These are phyloP conservation scores for Cucurbita moschata DNA, from an alignment of 306 rosid species.

Conservation along the genomic window DNA sequence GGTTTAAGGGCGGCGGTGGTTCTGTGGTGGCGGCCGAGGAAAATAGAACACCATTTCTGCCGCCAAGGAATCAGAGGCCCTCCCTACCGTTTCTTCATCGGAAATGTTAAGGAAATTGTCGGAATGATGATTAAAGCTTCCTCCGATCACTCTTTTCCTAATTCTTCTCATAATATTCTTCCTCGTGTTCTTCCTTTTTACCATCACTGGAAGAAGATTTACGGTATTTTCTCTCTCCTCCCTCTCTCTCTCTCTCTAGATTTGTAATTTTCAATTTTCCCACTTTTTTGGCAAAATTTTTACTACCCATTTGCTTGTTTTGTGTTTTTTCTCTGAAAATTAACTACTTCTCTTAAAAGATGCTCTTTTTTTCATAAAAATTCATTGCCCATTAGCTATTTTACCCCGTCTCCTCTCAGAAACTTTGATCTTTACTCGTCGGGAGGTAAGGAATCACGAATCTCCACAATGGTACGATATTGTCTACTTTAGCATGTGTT, in stretches of 20 bases:
- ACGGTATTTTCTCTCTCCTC: conserved; percentile 26
- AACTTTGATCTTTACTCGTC: background rate
- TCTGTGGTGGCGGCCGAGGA: conserved; percentile 87
- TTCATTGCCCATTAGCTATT: background rate
- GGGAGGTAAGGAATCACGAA: too few relatives aligned
- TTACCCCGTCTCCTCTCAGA: background rate
- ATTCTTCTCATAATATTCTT: conserved; percentile 73
- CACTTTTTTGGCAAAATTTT: too few relatives aligned
- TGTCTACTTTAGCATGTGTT: too few relatives aligned
- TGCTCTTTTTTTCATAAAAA: background rate
- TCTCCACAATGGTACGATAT: too few relatives aligned
- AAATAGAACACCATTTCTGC: conserved; percentile 56
- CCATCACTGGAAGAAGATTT: conserved; percentile 94
- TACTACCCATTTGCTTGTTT: too few relatives aligned
- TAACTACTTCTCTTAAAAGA: too few relatives aligned
- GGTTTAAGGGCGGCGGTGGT: conserved; percentile 29
- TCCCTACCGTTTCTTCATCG: conserved; percentile 97
- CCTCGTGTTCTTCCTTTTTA: conserved; percentile 95
- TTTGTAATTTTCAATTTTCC: too few relatives aligned
- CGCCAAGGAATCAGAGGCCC: conserved; percentile 94
- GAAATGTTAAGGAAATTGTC: conserved; percentile 69
- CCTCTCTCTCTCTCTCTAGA: too few relatives aligned
- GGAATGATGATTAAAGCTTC: conserved; percentile 87
- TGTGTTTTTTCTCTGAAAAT: too few relatives aligned
- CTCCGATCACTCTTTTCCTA: conserved; percentile 60